Evolutionary conservation across 257 asterid species (phyloP).

Genomic region (Oldenlandia corymbosa): DNA sequence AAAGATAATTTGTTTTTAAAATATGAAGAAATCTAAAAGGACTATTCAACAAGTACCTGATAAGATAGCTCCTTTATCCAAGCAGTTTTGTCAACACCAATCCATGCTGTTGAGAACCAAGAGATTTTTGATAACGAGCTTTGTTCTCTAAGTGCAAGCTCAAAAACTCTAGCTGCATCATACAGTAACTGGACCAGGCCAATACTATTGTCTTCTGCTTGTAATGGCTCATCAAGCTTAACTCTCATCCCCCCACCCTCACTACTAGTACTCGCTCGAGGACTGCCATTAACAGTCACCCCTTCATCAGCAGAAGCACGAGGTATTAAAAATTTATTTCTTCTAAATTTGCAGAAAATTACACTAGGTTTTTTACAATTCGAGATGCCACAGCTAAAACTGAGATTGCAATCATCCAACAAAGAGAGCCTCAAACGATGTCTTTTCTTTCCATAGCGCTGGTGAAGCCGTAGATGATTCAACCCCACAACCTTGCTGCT

Average conservation of each 20-base stretch:
- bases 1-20: background rate
- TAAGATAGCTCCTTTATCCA: conserved; percentile 86
- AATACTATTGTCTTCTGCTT: conserved; percentile 60
- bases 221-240: conserved; percentile 60
- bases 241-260: conserved; percentile 61
- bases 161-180: conserved; percentile 94
- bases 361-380: conserved; percentile 32
- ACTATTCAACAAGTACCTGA: conserved; percentile 49
- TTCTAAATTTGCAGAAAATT: conserved; percentile 38
- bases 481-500: conserved; percentile 36
- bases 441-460: conserved; percentile 45
- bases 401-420: conserved; percentile 29
- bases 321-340: conserved; percentile 40
- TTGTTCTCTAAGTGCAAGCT: conserved; percentile 70
- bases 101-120: conserved; percentile 94
- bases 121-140: conserved; percentile 52
- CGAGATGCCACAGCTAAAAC: conserved; percentile 30
- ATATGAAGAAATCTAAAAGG: background rate
- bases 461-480: conserved; percentile 33
- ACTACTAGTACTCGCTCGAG: conserved; percentile 41
- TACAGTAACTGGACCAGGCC: conserved; percentile 85
- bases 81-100: conserved; percentile 74
- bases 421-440: conserved; percentile 35
- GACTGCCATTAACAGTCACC: conserved; percentile 67
- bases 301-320: conserved; percentile 87